Evolutionary conservation across 768 basidiomycete genomes (phyloP).

Genomic region (Chlorophyllum brunneum): DNA sequence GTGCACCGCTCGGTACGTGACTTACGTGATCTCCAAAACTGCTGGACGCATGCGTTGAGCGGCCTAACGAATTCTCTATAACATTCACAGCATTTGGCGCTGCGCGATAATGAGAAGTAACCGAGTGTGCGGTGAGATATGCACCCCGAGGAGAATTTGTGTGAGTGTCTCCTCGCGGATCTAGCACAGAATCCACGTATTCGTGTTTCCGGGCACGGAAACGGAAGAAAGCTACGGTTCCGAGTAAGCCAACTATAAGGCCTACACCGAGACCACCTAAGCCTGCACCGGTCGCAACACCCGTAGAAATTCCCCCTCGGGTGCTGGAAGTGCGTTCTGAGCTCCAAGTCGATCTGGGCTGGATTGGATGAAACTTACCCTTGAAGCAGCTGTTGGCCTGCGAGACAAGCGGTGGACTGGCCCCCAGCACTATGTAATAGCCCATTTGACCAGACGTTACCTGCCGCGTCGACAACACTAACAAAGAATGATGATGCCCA

Average conservation of each 20-base stretch:
- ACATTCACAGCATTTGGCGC: constrained; percentile 22
- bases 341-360: not conserved
- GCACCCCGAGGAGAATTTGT: constrained; percentile 19
- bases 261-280: constrained; percentile 38
- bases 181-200: constrained; percentile 22
- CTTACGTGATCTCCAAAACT: not conserved
- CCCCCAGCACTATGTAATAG: constrained; percentile 51
- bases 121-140: constrained; percentile 15
- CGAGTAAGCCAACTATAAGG: constrained; percentile 26
- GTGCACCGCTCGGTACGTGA: not conserved
- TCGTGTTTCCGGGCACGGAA: constrained; percentile 21
- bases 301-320: constrained; percentile 16
- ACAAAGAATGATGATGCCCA: constrained; percentile 56
- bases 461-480: constrained; percentile 46
- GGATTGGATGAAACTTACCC: constrained; percentile 6
- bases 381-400: constrained; percentile 21
- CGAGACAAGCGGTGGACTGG: constrained; percentile 38
- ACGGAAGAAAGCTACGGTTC: constrained; percentile 30
- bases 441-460: constrained; percentile 53
- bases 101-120: constrained; percentile 23
- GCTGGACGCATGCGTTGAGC: constrained; percentile 10
- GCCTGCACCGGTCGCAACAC: constrained; percentile 31
- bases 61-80: constrained; percentile 14
- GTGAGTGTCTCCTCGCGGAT: constrained; percentile 20
- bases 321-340: not conserved